phyloP scores from a whole-genome alignment of 75 land plant genomes.

The Pinus tabuliformis region DNA sequence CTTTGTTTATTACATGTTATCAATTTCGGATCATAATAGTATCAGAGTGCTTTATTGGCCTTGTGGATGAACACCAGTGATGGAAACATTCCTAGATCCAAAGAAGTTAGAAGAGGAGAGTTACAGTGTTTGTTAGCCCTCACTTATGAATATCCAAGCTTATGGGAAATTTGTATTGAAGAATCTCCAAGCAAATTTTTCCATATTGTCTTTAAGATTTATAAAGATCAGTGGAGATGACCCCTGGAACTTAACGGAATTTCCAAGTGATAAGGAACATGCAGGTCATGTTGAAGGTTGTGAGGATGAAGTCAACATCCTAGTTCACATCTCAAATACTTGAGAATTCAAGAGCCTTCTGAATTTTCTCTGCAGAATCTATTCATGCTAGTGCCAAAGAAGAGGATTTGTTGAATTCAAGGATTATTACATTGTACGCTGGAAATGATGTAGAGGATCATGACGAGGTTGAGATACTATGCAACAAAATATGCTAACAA shows the following conservation, averaged over 20 bases:
- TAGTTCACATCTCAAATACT: slow-evolving; percentile 8
- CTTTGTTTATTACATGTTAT: too few relatives aligned
- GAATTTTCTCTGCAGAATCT: slow-evolving; percentile 48
- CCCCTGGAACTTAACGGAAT: neutral
- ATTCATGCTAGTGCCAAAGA: neutral
- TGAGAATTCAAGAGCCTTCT: neutral
- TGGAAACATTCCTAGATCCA: neutral
- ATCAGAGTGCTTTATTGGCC: neutral
- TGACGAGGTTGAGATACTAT: too few relatives aligned
- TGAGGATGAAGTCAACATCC: neutral
- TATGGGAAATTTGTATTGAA: neutral
- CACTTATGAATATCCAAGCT: neutral
- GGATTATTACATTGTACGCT: too few relatives aligned
- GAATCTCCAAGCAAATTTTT: neutral
- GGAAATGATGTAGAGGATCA: too few relatives aligned
- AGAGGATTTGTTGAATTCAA: too few relatives aligned
- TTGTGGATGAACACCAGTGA: neutral
- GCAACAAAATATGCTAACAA: too few relatives aligned
- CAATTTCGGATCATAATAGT: neutral
- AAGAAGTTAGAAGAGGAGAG: neutral
- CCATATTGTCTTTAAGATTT: neutral
- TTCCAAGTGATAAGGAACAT: neutral
- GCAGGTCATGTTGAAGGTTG: neutral
- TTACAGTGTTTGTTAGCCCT: neutral
- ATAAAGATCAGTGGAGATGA: neutral